phyloP scores from a whole-genome alignment of 176 grass and related monocot species.

The Oryza rufipogon region DNA sequence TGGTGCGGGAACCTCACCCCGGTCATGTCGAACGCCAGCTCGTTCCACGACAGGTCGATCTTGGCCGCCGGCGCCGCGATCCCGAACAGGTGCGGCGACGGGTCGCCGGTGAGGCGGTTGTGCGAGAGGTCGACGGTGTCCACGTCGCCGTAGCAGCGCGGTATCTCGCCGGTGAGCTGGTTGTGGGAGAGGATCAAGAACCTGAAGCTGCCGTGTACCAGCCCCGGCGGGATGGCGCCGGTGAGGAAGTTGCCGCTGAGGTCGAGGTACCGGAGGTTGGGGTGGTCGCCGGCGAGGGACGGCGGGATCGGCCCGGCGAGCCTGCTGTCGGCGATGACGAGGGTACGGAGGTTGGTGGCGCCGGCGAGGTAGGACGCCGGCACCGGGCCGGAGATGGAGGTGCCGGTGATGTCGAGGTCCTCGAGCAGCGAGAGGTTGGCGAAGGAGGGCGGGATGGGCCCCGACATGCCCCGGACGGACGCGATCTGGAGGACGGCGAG shows the following conservation, averaged over 20 bases:
- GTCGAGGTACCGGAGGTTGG: slow-evolving; percentile 61
- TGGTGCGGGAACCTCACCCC: slow-evolving; percentile 55
- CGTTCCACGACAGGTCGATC: slow-evolving; percentile 90
- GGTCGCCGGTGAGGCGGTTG: slow-evolving; percentile 64
- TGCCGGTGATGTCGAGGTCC: slow-evolving; percentile 58
- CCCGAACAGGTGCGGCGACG: slow-evolving; percentile 63
- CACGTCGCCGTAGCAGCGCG: slow-evolving; percentile 39
- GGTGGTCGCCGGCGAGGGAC: slow-evolving; percentile 34
- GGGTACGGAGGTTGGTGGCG: slow-evolving; percentile 41
- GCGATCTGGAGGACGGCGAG: slow-evolving; percentile 59
- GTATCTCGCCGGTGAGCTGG: slow-evolving; percentile 63
- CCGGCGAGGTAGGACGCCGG: slow-evolving; percentile 37
- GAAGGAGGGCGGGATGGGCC: slow-evolving; percentile 64
- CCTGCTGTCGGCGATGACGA: slow-evolving; percentile 66
- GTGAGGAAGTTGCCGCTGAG: slow-evolving; percentile 75
- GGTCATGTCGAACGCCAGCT: slow-evolving; percentile 73
- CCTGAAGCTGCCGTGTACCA: slow-evolving; percentile 53
- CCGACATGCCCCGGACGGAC: slow-evolving; percentile 53
- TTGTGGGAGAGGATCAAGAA: slow-evolving; percentile 72
- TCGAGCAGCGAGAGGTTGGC: slow-evolving; percentile 56
- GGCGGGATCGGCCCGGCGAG: slow-evolving; percentile 62
- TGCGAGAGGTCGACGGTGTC: slow-evolving; percentile 63
- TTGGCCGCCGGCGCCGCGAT: slow-evolving; percentile 40
- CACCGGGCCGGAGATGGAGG: slow-evolving; percentile 68
- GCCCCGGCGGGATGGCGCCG: slow-evolving; percentile 61